phyloP scores from a whole-genome alignment of 208 protist genomes.

The Wallacemonas sp. region DNA sequence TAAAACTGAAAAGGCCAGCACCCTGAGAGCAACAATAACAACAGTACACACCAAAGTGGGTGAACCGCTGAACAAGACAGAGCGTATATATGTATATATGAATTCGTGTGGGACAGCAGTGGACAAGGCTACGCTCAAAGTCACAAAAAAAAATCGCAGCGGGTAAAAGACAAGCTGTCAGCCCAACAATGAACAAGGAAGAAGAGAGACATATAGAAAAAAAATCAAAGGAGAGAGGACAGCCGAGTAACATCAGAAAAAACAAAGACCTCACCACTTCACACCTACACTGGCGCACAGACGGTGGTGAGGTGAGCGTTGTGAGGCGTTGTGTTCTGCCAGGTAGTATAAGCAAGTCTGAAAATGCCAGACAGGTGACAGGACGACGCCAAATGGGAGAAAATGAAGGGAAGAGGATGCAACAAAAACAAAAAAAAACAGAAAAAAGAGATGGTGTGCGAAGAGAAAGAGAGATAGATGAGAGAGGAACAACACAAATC shows the following conservation, averaged over 20 bases:
- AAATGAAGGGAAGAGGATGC: not conserved
- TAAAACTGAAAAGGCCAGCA: too few relatives aligned
- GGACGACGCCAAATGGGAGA: not conserved
- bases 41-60: too few relatives aligned
- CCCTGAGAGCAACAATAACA: too few relatives aligned
- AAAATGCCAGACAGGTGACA: too few relatives aligned
- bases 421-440: slow-evolving; percentile 8
- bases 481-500: too few relatives aligned
- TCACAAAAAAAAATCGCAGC: not conserved
- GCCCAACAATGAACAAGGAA: not conserved
- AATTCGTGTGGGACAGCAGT: not conserved
- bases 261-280: too few relatives aligned
- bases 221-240: not conserved
- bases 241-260: not conserved
- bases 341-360: too few relatives aligned
- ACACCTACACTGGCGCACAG: too few relatives aligned
- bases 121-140: too few relatives aligned
- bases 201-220: not conserved
- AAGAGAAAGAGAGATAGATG: too few relatives aligned
- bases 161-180: not conserved
- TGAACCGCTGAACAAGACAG: not conserved
- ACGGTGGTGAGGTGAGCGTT: too few relatives aligned
- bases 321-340: too few relatives aligned
- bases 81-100: slow-evolving; percentile 13
- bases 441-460: slow-evolving; percentile 16